phyloP scores from a whole-genome alignment of 768 basidiomycete genomes.

The Hortiboletus campestris region DNA sequence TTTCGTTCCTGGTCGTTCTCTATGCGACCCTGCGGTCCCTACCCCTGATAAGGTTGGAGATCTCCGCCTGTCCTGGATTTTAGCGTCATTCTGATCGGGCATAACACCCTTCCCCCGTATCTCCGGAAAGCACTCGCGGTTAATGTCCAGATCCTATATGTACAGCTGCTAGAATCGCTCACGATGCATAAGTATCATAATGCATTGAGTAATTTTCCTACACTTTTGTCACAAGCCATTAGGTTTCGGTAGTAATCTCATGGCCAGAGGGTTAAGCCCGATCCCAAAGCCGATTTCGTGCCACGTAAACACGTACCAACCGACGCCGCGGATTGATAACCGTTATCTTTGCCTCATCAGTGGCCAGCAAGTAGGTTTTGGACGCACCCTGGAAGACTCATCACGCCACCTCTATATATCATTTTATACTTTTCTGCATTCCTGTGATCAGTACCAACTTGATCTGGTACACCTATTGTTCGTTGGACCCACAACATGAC shows the following conservation, averaged over 20 bases:
- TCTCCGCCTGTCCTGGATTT: neutral
- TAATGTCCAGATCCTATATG: neutral
- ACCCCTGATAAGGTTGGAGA: constrained; percentile 3
- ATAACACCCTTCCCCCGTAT: neutral
- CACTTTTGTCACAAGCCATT: no score
- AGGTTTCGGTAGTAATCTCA: no score
- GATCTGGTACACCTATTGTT: neutral
- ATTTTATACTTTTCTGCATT: constrained; percentile 7
- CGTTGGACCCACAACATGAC: constrained; percentile 21
- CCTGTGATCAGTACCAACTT: neutral
- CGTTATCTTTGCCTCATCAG: constrained; percentile 10
- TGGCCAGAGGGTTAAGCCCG: neutral
- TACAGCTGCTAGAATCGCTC: no score
- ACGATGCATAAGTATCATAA: no score
- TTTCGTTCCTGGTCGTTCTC: constrained; percentile 1
- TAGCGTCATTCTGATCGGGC: neutral
- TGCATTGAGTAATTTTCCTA: no score
- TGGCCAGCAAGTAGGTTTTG: neutral
- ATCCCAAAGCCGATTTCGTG: neutral
- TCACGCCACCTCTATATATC: constrained; percentile 16
- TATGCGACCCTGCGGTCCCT: neutral
- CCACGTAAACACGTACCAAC: constrained; percentile 3
- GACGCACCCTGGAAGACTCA: constrained; percentile 6
- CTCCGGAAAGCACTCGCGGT: neutral
- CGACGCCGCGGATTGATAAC: constrained; percentile 1